Conservation (phyloP, 768 basidiomycete species). For the Fibroporia radiculosa region DNA sequence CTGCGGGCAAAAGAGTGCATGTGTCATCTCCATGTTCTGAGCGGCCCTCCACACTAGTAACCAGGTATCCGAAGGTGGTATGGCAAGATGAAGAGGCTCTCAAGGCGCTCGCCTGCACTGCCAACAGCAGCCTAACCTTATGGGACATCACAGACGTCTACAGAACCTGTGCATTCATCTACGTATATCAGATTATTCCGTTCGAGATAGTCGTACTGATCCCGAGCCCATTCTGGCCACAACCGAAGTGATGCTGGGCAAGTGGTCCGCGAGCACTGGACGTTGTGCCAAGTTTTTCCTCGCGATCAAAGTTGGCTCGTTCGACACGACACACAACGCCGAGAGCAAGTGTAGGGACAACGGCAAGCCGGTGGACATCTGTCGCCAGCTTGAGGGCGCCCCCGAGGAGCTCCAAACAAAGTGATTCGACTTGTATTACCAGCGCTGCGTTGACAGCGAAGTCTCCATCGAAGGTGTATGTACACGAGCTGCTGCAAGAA, state of each 20-base stretch:
- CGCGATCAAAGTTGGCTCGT: conserved; percentile 54
- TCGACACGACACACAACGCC: background rate
- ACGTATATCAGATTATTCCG: too few species aligned
- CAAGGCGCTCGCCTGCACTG: background rate
- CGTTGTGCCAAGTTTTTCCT: conserved; percentile 50
- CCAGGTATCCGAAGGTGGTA: background rate
- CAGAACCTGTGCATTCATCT: conserved; percentile 18
- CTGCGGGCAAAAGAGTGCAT: too few species aligned
- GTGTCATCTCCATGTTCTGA: too few species aligned
- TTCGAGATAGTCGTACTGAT: background rate
- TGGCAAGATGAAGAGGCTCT: background rate
- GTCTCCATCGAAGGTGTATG: conserved; percentile 18
- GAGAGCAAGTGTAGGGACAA: background rate
- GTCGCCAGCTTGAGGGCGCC: conserved; percentile 29
- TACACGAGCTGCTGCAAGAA: background rate
- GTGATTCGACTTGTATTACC: conserved; percentile 33
- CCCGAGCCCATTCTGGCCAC: background rate
- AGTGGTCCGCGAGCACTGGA: conserved; percentile 44
- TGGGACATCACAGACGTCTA: conserved; percentile 43
- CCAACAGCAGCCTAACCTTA: conserved; percentile 29
- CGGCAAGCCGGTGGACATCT: conserved; percentile 23
- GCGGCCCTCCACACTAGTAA: too few species aligned
- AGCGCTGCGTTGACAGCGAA: conserved; percentile 24
- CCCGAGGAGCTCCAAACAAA: conserved; percentile 29
- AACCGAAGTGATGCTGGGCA: background rate